Evolutionary conservation across 345 rosid species (phyloP).

Genomic region (Erysimum cheiranthoides): DNA sequence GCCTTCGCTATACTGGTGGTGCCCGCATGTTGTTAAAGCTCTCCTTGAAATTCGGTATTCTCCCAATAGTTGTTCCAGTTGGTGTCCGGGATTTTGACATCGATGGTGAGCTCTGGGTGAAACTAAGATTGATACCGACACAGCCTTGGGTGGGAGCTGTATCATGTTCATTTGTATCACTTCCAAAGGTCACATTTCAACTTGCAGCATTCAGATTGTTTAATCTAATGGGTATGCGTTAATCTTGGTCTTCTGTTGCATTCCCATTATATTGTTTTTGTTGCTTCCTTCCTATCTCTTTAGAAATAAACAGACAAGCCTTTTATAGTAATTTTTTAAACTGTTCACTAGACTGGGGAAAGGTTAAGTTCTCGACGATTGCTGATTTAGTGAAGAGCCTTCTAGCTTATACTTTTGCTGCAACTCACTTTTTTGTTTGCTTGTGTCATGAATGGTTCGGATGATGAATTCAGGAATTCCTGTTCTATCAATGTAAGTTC

Average conservation of each 20-base stretch:
- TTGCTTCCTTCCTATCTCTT: background rate
- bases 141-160: conserved; percentile 94
- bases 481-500: conserved; percentile 84
- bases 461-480: conserved; percentile 77
- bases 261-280: background rate
- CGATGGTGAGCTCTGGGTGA: conserved; percentile 97
- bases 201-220: conserved; percentile 83
- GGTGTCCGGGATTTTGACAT: conserved; percentile 88
- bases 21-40: conserved; percentile 88
- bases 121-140: conserved; percentile 77
- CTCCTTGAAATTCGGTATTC: conserved; percentile 70
- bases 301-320: background rate
- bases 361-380: background rate
- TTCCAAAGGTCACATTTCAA: conserved; percentile 87
- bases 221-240: conserved; percentile 81
- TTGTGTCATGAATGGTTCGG: conserved; percentile 46
- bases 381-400: background rate
- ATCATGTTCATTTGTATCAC: conserved; percentile 88
- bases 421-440: conserved; percentile 32
- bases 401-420: background rate
- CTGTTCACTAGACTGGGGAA: conserved; percentile 4
- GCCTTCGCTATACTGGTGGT: conserved; percentile 88
- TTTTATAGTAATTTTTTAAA: background rate
- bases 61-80: conserved; percentile 80
- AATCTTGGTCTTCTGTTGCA: conserved; percentile 7